Evolutionary conservation across 352 stramenopile genomes (phyloP), one percentile per base, ranked within the genome.

Genomic region (Pythium aristosporum): DNA sequence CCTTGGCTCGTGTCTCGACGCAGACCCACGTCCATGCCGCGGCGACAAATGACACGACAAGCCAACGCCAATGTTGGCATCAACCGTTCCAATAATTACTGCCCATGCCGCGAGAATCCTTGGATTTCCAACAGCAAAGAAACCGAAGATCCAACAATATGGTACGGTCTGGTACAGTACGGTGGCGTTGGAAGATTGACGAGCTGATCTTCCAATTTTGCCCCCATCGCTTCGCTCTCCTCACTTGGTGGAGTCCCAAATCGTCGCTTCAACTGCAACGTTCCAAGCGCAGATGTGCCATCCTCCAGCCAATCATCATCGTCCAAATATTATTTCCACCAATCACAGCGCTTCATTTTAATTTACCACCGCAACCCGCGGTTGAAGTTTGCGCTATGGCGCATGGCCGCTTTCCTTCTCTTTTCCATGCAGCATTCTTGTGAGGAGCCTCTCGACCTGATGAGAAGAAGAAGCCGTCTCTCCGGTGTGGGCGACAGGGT

Each of bases 351-450:
- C 44, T 46, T 20, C 30, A 69, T 76, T 76, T 76, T 72, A 76
- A 68, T 39, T 15, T 46, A 62, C 16, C 39, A 46, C 39, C 39
- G 39, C 39, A 46, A 46, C 39, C 39, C 39, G 39, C 39, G 18
- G 61, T 76, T 76, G 70, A 76, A 76, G 69, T 76, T 76, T 55
- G 43, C 51, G 21, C 25, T n/a, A 36, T 58, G 34, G 50, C 42
- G 52, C 39, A 59, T 59, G 36, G 13, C 5, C 52, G 44, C 56
- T 56, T 30, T 52, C 47, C 42, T 61, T 55, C 59, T 56, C 56
- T 67, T 56, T 65, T 56, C 53, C 21, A 25, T 47, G 56, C 42
- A 41, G 30, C 34, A n/a, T 65, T 39, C 42, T 39, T 57, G 25
- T 30, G 25, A 30, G 25, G 25, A 2, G 25, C 3, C 25, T 30